Percentiles rank a stretch among this genome's conserved stretches.
Evolutionary conservation across 2,329 filamentous ascomycete genomes (phyloP).

Genomic region (Ophiostoma perfectum): DNA sequence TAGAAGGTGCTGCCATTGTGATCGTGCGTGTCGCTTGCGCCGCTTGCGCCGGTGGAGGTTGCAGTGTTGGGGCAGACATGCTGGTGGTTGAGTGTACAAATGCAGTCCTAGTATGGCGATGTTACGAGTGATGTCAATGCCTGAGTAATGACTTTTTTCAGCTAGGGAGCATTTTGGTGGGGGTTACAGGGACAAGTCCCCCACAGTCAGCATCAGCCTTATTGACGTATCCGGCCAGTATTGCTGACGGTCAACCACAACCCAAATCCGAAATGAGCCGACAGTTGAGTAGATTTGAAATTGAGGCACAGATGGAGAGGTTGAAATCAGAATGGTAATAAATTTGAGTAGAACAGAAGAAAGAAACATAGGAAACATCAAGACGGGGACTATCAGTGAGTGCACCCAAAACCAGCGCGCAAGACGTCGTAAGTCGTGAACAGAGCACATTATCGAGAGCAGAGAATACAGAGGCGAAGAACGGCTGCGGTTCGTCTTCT

Average conservation of each 20-base stretch:
- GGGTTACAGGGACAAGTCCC: not conserved
- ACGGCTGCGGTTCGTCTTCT: not conserved
- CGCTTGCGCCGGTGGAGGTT: not conserved
- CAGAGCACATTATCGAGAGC: not conserved
- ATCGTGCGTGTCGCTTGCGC: slow-evolving; percentile 1
- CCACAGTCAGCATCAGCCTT: not conserved
- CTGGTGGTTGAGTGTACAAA: not conserved
- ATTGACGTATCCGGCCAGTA: too few species aligned
- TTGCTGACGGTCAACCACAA: too few species aligned
- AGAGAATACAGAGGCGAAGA: not conserved
- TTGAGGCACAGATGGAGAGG: too few species aligned
- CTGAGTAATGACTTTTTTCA: not conserved
- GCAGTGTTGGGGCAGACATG: not conserved
- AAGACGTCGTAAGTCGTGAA: not conserved
- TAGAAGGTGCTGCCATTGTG: slow-evolving; percentile 5
- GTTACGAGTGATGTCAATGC: not conserved
- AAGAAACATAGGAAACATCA: not conserved
- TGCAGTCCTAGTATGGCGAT: not conserved
- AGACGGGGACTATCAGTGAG: not conserved
- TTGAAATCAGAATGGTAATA: not conserved
- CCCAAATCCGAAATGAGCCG: too few species aligned
- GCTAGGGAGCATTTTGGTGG: slow-evolving; percentile 1
- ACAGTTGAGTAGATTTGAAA: too few species aligned
- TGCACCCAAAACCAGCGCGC: not conserved
- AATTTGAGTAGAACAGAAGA: not conserved